Evolutionary conservation across 2,329 filamentous ascomycete species (phyloP).

Genomic region (Cordyceps pruinosa): DNA sequence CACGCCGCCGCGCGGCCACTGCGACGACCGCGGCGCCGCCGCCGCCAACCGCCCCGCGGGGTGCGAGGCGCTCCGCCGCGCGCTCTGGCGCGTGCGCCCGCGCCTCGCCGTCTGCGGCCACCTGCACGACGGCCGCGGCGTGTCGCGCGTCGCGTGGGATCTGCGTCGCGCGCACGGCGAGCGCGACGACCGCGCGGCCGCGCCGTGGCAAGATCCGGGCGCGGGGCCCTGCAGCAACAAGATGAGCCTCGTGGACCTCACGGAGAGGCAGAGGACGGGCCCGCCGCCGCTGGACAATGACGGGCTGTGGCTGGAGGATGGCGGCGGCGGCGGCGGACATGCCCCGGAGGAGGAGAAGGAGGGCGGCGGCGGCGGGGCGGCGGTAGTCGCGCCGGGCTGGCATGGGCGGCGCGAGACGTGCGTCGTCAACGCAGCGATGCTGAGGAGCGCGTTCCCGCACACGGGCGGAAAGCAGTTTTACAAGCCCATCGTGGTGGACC

Average conservation of each 20-base stretch:
- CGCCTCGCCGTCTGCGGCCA: slow-evolving; percentile 64
- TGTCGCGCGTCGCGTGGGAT: slow-evolving; percentile 56
- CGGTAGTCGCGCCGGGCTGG: slow-evolving; percentile 34
- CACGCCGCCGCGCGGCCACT: slow-evolving; percentile 55
- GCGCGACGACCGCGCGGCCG: slow-evolving; percentile 34
- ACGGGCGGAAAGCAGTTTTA: slow-evolving; percentile 57
- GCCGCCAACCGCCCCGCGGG: slow-evolving; percentile 38
- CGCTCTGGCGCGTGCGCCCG: slow-evolving; percentile 56
- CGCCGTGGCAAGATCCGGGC: slow-evolving; percentile 54
- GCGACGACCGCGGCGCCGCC: slow-evolving; percentile 40
- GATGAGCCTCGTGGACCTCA: not conserved
- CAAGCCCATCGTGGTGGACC: slow-evolving; percentile 77
- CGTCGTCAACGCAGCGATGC: slow-evolving; percentile 72
- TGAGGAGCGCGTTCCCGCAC: slow-evolving; percentile 61
- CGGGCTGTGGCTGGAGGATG: not conserved
- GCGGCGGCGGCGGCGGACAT: not conserved
- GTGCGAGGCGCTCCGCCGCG: slow-evolving; percentile 51
- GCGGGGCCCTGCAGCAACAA: slow-evolving; percentile 42
- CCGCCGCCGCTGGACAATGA: not conserved
- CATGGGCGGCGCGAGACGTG: slow-evolving; percentile 60
- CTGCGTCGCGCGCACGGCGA: slow-evolving; percentile 29
- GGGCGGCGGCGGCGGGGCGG: slow-evolving; percentile 9
- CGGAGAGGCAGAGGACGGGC: not conserved
- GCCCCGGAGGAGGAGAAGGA: no score
- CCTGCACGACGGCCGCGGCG: slow-evolving; percentile 62